Percentiles rank a stretch among this genome's conserved stretches.
phyloP scores from a whole-genome alignment of 23 red algal species.

The Gracilaria gracilis region DNA sequence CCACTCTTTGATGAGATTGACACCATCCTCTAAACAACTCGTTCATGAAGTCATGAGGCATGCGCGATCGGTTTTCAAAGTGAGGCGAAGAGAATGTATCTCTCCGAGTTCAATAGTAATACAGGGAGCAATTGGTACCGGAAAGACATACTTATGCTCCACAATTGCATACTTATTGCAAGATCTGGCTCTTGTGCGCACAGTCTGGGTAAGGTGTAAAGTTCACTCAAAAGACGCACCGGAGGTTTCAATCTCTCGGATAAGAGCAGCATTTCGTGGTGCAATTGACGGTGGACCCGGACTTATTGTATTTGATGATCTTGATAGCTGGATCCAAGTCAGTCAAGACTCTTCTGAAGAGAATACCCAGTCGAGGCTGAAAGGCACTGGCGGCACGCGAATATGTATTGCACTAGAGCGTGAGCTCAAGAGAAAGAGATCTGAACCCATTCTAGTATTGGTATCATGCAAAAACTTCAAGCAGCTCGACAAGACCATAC shows the following conservation, averaged over 20 bases:
- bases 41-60: constrained; percentile 27
- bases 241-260: constrained; percentile 3
- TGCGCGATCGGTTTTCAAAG: background rate
- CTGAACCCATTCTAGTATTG: constrained; percentile 30
- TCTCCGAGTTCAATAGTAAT: background rate
- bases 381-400: background rate
- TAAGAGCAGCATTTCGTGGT: constrained; percentile 38
- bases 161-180: constrained; percentile 31
- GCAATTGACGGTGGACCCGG: constrained; percentile 57
- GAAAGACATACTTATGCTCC: constrained; percentile 49
- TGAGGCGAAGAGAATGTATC: too few species aligned
- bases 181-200: constrained; percentile 56
- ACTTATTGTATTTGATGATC: constrained; percentile 62
- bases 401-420: constrained; percentile 17
- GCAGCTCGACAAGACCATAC: constrained; percentile 21
- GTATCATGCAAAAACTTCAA: constrained; percentile 23
- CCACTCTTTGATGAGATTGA: background rate
- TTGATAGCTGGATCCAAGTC: constrained; percentile 34
- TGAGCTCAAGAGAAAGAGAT: constrained; percentile 25
- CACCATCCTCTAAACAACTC: background rate
- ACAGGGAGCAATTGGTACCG: constrained; percentile 43
- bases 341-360: background rate
- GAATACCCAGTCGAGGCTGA: background rate
- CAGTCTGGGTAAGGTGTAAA: constrained; percentile 59
- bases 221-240: constrained; percentile 13